These are phyloP conservation scores for Ramaria sp. DNA, from an alignment of 768 basidiomycete genomes.

Conservation along the genomic window DNA sequence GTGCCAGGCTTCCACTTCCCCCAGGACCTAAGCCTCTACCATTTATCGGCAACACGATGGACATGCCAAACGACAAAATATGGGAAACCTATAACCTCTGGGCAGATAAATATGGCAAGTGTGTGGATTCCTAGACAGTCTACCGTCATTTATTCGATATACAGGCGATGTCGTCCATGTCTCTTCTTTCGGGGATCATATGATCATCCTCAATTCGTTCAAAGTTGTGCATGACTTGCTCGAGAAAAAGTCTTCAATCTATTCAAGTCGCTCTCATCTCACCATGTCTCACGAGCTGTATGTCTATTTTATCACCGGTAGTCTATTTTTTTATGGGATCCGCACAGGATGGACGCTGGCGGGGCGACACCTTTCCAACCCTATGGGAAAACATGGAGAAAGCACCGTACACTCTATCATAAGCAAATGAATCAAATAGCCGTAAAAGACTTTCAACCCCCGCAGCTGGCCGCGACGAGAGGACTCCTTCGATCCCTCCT, in stretches of 20 bases:
- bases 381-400: not conserved
- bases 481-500: not conserved
- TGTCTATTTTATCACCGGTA: not conserved
- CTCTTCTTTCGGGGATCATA: slow-evolving; percentile 6
- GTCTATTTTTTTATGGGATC: not conserved
- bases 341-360: not conserved
- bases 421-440: not conserved
- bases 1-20: slow-evolving; percentile 14
- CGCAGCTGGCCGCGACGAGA: not conserved
- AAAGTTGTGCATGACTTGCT: slow-evolving; percentile 14
- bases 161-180: slow-evolving; percentile 15
- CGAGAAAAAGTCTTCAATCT: too few species aligned
- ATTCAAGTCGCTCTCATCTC: too few species aligned
- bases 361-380: not conserved
- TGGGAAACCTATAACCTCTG: slow-evolving; percentile 30
- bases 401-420: not conserved
- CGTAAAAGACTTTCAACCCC: not conserved
- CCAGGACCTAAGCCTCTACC: slow-evolving; percentile 29
- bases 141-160: too few species aligned
- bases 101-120: slow-evolving; percentile 20
- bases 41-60: slow-evolving; percentile 27
- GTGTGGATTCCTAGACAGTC: too few species aligned
- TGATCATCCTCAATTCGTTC: slow-evolving; percentile 17
- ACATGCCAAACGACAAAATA: slow-evolving; percentile 21
- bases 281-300: slow-evolving; percentile 11